Conservation (phyloP, 371 early-diverging fungal species). For the Polyrhizophydium stewartii region DNA sequence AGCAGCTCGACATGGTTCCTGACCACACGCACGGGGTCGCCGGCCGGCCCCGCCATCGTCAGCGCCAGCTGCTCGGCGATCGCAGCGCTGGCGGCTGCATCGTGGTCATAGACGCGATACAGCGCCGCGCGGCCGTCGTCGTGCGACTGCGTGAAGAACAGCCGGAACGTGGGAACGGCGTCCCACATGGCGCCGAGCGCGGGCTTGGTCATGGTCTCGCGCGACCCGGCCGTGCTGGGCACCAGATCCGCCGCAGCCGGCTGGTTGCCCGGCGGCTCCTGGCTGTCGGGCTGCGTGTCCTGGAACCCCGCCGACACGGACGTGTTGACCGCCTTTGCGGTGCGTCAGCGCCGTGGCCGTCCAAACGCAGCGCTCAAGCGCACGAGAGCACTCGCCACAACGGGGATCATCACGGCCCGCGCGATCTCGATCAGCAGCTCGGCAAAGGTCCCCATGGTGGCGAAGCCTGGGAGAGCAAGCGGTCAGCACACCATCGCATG, state of each 20-base stretch:
- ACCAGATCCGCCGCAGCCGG: not conserved
- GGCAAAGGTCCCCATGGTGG: not conserved
- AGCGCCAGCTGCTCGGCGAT: too few relatives aligned
- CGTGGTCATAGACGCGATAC: not conserved
- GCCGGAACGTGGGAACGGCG: not conserved
- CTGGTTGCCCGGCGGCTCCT: not conserved
- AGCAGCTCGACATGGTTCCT: too few relatives aligned
- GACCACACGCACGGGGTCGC: too few relatives aligned
- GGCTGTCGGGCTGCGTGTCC: not conserved
- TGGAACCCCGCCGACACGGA: not conserved
- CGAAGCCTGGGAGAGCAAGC: too few relatives aligned
- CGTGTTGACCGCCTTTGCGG: not conserved
- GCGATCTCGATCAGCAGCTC: not conserved
- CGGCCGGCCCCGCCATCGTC: too few relatives aligned
- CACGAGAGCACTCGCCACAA: not conserved
- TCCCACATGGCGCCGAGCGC: conserved; percentile 1
- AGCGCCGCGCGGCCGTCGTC: not conserved
- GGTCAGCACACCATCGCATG: too few relatives aligned
- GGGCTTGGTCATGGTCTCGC: not conserved
- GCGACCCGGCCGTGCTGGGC: not conserved
- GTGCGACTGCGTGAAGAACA: not conserved
- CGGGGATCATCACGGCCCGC: not conserved
- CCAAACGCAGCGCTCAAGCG: too few relatives aligned
- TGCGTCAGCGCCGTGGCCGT: too few relatives aligned
- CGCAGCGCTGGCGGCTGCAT: too few relatives aligned